Conservation (phyloP, 2,329 filamentous ascomycete species). For the Diatrype stigma region DNA sequence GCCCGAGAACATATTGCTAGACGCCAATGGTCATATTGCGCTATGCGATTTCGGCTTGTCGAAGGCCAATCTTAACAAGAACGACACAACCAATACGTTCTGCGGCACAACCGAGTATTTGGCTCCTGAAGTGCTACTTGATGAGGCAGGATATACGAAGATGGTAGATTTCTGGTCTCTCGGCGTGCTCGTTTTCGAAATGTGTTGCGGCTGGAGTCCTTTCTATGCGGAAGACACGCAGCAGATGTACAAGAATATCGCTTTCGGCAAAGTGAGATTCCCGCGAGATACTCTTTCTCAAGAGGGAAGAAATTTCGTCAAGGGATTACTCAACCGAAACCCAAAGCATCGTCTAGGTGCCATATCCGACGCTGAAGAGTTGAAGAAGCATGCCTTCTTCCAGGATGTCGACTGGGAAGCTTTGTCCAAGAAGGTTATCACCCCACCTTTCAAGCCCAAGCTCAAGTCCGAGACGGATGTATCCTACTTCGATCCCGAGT, state of each 20-base stretch:
- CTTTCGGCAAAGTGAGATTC: slow-evolving; percentile 96
- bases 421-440: slow-evolving; percentile 83
- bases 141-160: slow-evolving; percentile 97
- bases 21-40: slow-evolving; percentile 96
- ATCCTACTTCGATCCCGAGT: slow-evolving; percentile 97
- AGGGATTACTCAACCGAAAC: slow-evolving; percentile 93
- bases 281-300: slow-evolving; percentile 90
- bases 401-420: slow-evolving; percentile 88
- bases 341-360: slow-evolving; percentile 92
- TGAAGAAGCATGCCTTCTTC: slow-evolving; percentile 95
- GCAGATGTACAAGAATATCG: slow-evolving; percentile 99
- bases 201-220: slow-evolving; percentile 99
- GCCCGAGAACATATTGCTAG: slow-evolving; percentile 93
- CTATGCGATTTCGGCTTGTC: slow-evolving; percentile 96
- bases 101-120: slow-evolving; percentile 98
- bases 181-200: slow-evolving; percentile 95
- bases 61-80: slow-evolving; percentile 94
- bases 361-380: slow-evolving; percentile 83
- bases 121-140: slow-evolving; percentile 88
- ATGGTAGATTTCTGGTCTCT: slow-evolving; percentile 99
- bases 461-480: slow-evolving; percentile 94
- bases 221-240: slow-evolving; percentile 99
- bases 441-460: slow-evolving; percentile 96
- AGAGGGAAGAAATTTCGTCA: slow-evolving; percentile 96
- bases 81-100: slow-evolving; percentile 98